Evolutionary conservation across 192 early-diverging fungal genomes (phyloP).

Genomic region (Spizellomyces sp.): DNA sequence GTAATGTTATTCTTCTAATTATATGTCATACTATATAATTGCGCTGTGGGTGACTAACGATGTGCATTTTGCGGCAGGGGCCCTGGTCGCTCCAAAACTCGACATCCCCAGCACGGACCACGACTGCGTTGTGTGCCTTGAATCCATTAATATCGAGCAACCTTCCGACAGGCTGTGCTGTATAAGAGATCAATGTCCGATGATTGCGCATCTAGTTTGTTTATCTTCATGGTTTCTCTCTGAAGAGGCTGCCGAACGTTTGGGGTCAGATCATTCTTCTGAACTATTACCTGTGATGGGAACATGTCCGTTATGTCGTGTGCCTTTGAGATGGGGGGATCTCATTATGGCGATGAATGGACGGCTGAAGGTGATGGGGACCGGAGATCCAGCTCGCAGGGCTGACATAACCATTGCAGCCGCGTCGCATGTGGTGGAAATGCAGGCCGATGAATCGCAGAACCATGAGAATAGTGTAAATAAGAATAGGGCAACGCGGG

Average conservation of each 20-base stretch:
- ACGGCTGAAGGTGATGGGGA: too few relatives aligned
- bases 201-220: slow-evolving; percentile 42
- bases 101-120: neutral
- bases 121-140: slow-evolving; percentile 16
- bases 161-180: slow-evolving; percentile 21
- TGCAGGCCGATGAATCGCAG: too few relatives aligned
- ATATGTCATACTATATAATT: too few relatives aligned
- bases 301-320: slow-evolving; percentile 39
- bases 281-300: slow-evolving; percentile 44
- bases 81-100: neutral
- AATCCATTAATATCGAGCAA: neutral
- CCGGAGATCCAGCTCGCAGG: too few relatives aligned
- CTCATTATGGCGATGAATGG: slow-evolving; percentile 33
- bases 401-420: too few relatives aligned
- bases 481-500: too few relatives aligned
- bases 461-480: too few relatives aligned
- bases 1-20: too few relatives aligned
- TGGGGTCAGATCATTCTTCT: neutral
- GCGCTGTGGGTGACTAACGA: too few relatives aligned
- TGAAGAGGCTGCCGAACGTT: slow-evolving; percentile 12
- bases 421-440: too few relatives aligned
- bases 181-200: slow-evolving; percentile 14
- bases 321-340: slow-evolving; percentile 42
- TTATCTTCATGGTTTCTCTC: slow-evolving; percentile 40
- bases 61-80: too few relatives aligned